Evolutionary conservation across 208 protist genomes (phyloP).

Genomic region (Acanthamoeba lenticulata): DNA sequence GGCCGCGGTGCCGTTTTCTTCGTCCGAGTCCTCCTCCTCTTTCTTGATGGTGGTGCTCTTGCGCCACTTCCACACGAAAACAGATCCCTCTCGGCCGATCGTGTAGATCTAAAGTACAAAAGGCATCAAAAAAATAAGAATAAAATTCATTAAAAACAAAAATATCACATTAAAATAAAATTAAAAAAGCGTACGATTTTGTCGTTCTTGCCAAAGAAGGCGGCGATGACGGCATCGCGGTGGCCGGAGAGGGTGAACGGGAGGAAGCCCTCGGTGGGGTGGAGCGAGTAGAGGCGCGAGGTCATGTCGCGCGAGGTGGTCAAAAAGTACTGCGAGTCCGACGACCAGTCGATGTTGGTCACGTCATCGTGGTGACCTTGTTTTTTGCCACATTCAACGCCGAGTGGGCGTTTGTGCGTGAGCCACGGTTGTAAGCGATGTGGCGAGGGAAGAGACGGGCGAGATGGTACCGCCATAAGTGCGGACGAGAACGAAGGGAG

Average conservation of each 20-base stretch:
- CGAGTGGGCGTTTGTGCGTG: background rate
- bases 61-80: conserved; percentile 80
- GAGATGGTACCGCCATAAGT: conserved; percentile 72
- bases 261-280: conserved; percentile 72
- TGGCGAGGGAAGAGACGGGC: background rate
- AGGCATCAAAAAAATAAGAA: background rate
- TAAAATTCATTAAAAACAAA: no score
- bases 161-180: no score
- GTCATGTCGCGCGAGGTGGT: conserved; percentile 80
- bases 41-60: background rate
- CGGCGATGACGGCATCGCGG: conserved; percentile 73
- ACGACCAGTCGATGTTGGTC: conserved; percentile 82
- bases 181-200: conserved; percentile 50
- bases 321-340: conserved; percentile 82
- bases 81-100: conserved; percentile 79
- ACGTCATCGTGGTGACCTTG: conserved; percentile 84
- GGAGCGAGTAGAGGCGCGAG: conserved; percentile 79
- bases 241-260: conserved; percentile 84
- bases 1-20: background rate
- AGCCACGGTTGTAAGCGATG: background rate
- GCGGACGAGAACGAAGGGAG: conserved; percentile 82
- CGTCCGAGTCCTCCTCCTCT: background rate
- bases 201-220: conserved; percentile 78
- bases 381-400: background rate
- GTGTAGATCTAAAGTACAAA: conserved; percentile 78